phyloP scores from a whole-genome alignment of 768 basidiomycete genomes.

The Lentinula sp. region DNA sequence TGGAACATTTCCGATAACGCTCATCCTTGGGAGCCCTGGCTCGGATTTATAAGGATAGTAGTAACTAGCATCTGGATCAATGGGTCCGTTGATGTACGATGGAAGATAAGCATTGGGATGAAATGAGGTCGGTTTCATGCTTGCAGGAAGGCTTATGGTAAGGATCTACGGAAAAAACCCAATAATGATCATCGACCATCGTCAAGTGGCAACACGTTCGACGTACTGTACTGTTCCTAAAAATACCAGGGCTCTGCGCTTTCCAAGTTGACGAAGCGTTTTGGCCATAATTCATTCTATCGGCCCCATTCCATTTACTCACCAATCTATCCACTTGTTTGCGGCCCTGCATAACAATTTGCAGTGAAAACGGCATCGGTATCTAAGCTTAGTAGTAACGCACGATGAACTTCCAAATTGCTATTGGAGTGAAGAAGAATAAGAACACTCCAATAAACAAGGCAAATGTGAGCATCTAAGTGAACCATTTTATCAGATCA shows the following conservation, averaged over 20 bases:
- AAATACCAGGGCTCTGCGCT: slow-evolving; percentile 33
- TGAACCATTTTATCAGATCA: slow-evolving; percentile 10
- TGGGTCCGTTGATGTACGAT: slow-evolving; percentile 33
- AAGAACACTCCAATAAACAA: slow-evolving; percentile 30
- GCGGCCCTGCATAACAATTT: slow-evolving; percentile 29
- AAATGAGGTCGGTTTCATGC: slow-evolving; percentile 26
- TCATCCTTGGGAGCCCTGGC: slow-evolving; percentile 22
- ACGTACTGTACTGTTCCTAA: slow-evolving; percentile 30
- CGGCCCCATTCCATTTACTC: slow-evolving; percentile 33
- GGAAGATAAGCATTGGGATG: slow-evolving; percentile 38
- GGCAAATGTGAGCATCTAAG: slow-evolving; percentile 28
- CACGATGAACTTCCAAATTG: slow-evolving; percentile 41
- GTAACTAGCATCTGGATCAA: slow-evolving; percentile 25
- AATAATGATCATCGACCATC: background rate
- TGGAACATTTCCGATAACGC: slow-evolving; percentile 32
- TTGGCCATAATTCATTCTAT: slow-evolving; percentile 19
- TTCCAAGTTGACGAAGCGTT: slow-evolving; percentile 31
- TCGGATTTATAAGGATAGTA: slow-evolving; percentile 20
- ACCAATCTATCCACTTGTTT: slow-evolving; percentile 30
- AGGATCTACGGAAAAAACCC: slow-evolving; percentile 23
- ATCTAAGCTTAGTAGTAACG: slow-evolving; percentile 12
- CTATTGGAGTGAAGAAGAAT: slow-evolving; percentile 33
- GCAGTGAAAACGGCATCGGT: background rate
- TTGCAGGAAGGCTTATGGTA: slow-evolving; percentile 24
- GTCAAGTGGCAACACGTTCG: background rate